Evolutionary conservation across 208 protist species (phyloP), one percentile per base, ranked within the genome.

Genomic region (Trypanosoma grayi): DNA sequence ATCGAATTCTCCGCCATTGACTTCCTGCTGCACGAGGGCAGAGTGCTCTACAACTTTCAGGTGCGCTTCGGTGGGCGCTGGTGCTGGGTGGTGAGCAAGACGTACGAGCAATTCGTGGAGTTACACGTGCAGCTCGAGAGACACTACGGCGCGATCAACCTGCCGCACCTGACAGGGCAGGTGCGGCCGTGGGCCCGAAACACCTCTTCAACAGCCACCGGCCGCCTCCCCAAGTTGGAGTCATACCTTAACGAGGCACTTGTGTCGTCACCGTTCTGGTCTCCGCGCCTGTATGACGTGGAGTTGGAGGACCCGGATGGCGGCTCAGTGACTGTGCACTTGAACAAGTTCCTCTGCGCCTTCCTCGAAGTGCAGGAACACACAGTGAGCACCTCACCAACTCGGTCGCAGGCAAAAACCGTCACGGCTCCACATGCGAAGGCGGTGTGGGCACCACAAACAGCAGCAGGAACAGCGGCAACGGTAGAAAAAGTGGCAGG

Each of bases 341-440:
- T 69, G 10, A 69, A 69, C 40, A 69, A 54, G 25, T 69, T 60
- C 40, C 13, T 69, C 0, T 60, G 39, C 31, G 25, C n/a, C 25
- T 69, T 69, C 53, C 55, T 69, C 3, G 45, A 60, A 11, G 34
- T 69, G 27, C 34, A 10, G 27, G 62, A 60, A 43, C 62, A 60
- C 41, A 39, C 47, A 2, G 22, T 20, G 45, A 31, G 28, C 24
- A 31, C 22, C 7, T n/a, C 45, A 31, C 16, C 45, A 8, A 10
- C 45, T 27, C 45, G 3, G 20, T n/a, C n/a, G n/a, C n/a, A n/a
- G n/a, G n/a, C n/a, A n/a, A n/a, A n/a, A n/a, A n/a, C n/a, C n/a
- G n/a, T n/a, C n/a, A n/a, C n/a, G n/a, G n/a, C n/a, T n/a, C n/a
- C n/a, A n/a, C n/a, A n/a, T n/a, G n/a, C n/a, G n/a, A n/a, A n/a